phyloP scores from a whole-genome alignment of 108 stramenopile genomes.

The Nitzschia inconspicua region DNA sequence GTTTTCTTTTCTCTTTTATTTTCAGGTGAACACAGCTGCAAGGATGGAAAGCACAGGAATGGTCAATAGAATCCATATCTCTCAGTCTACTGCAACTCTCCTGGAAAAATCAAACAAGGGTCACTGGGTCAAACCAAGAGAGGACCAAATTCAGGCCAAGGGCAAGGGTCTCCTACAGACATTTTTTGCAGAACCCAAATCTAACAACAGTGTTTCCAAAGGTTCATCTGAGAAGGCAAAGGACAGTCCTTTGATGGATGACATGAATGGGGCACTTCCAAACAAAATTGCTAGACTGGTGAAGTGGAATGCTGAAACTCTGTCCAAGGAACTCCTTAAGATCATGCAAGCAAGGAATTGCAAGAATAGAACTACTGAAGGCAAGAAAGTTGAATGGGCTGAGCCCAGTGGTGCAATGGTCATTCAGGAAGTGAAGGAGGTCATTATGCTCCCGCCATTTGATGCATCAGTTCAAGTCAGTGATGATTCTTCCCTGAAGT shows the following conservation, averaged over 20 bases:
- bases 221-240: too few relatives aligned
- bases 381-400: conserved; percentile 1
- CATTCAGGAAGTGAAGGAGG: conserved; percentile 27
- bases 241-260: too few relatives aligned
- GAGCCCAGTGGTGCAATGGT: conserved; percentile 7
- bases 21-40: conserved; percentile 56
- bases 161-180: conserved; percentile 59
- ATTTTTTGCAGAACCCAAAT: conserved; percentile 1
- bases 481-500: conserved; percentile 15
- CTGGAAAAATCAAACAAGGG: conserved; percentile 19
- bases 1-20: conserved; percentile 42
- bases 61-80: conserved; percentile 48
- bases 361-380: background rate
- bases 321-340: conserved; percentile 15
- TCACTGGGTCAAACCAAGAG: conserved; percentile 16
- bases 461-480: background rate
- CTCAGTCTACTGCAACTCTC: conserved; percentile 40
- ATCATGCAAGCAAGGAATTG: too few relatives aligned
- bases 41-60: conserved; percentile 57
- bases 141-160: conserved; percentile 16
- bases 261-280: too few relatives aligned
- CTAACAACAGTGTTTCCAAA: too few relatives aligned
- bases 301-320: conserved; percentile 30
- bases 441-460: conserved; percentile 25
- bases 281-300: conserved; percentile 24